phyloP scores from a whole-genome alignment of 331 rosid genomes.

The Ulmus americana region DNA sequence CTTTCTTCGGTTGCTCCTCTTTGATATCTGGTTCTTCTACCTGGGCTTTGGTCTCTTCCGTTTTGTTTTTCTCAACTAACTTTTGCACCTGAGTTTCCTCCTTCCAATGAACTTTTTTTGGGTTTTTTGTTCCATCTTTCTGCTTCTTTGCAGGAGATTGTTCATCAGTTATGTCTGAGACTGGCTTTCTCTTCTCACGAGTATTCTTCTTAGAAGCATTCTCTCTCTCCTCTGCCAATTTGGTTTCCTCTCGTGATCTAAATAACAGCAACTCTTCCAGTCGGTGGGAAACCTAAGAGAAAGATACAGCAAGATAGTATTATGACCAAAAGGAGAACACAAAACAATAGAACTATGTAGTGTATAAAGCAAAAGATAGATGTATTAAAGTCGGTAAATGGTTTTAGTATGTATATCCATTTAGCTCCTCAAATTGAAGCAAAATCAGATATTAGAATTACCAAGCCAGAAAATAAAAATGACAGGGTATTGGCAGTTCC shows the following conservation, averaged over 20 bases:
- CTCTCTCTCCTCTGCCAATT: slow-evolving; percentile 51
- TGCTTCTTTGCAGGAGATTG: slow-evolving; percentile 58
- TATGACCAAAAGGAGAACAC: too few species aligned
- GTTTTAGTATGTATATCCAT: too few species aligned
- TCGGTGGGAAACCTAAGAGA: slow-evolving; percentile 61
- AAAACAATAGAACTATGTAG: too few species aligned
- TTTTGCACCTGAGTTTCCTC: slow-evolving; percentile 36
- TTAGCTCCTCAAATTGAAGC: too few species aligned
- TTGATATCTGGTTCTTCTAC: slow-evolving; percentile 28
- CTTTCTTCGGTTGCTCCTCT: slow-evolving; percentile 38
- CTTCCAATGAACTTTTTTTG: slow-evolving; percentile 40
- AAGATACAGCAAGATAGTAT: background rate
- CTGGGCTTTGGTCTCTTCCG: slow-evolving; percentile 33
- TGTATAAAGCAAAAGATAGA: too few species aligned
- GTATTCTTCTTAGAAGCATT: slow-evolving; percentile 41
- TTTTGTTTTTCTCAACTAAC: slow-evolving; percentile 25
- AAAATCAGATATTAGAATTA: too few species aligned
- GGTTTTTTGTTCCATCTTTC: slow-evolving; percentile 42
- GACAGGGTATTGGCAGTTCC: too few species aligned
- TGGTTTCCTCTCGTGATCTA: slow-evolving; percentile 62
- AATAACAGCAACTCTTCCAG: slow-evolving; percentile 61
- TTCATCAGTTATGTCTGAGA: slow-evolving; percentile 37
- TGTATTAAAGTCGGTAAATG: too few species aligned
- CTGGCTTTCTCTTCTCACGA: slow-evolving; percentile 66
- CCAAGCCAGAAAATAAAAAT: too few species aligned